Base-by-base conservation (phyloP, 176 grass and related monocot species). In the Eleusine coracana region DNA sequence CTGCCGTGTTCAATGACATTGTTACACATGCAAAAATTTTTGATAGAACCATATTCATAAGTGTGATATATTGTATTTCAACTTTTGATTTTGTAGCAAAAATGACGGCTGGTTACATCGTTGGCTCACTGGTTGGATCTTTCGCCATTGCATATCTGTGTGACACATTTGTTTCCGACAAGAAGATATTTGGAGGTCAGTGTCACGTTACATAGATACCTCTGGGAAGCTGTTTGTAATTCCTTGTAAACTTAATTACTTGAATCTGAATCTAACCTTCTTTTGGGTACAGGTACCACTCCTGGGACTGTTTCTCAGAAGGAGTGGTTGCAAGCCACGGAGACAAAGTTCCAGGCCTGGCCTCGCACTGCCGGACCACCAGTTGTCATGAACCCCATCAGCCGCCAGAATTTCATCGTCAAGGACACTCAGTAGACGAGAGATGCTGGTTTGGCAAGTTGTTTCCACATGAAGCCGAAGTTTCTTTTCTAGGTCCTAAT, bases 311-410 rank as follows among this genome's bases (percentile, higher is more conserved):
- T 92, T 5, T 66, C 92, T 7, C 59, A 91, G 17, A 94, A 97
- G 85, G 92, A 94, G 85, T 97, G 95, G 95, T 87, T 40, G 66
- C 21, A 79, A 40, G 92, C 92, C 58, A 97, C 95, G 0, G 92
- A 97, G 17, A 56, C 78, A 68, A 92, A 85, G 80, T 89, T 97
- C 59, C 95, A 94, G 90, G 95, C 95, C 21, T 97, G 95, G 95
- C 95, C 95, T 45, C 92, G 95, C 59, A 91, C 88, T 0, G 95
- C 95, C 31, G 95, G 95, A 54, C 92, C 95, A 42, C 92, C 92
- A 2, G 95, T 97, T 20, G 75, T 97, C 48, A 94, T 97, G 92
- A 97, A 97, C 88, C 95, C 95, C 68, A 91, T 97, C 73, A 94
- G 90, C 74, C 92, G 94, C 73, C 94, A 97, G 73, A 94, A 97